phyloP scores from a whole-genome alignment of 176 grass and related monocot species.

The Triticum aestivum region DNA sequence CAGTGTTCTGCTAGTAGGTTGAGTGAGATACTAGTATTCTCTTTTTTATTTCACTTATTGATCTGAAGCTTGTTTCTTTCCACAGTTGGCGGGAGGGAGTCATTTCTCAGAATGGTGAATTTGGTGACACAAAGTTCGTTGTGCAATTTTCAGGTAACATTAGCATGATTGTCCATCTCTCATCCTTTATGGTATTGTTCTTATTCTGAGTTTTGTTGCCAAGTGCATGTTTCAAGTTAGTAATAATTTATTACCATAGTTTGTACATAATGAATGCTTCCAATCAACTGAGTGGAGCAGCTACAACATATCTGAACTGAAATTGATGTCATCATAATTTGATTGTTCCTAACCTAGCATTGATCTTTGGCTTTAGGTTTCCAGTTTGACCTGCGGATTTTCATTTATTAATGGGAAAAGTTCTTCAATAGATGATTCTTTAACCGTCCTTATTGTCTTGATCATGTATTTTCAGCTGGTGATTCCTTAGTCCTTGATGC shows the following conservation, averaged over 20 bases:
- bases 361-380: conserved; percentile 4
- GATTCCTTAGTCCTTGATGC: conserved; percentile 60
- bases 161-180: neutral
- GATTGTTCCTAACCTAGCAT: neutral
- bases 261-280: neutral
- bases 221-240: neutral
- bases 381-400: neutral
- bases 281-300: neutral
- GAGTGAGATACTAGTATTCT: neutral
- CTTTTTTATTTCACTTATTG: conserved; percentile 3
- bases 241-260: neutral
- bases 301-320: neutral
- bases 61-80: conserved; percentile 36
- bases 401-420: neutral
- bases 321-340: conserved; percentile 2
- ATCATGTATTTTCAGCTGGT: conserved; percentile 42
- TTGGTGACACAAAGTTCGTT: conserved; percentile 57
- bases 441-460: conserved; percentile 4
- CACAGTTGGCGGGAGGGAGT: conserved; percentile 89
- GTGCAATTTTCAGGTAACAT: conserved; percentile 73
- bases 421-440: conserved; percentile 11
- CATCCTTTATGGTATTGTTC: neutral
- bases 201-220: neutral
- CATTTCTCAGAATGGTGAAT: conserved; percentile 60
- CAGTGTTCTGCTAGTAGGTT: neutral